Evolutionary conservation across 176 grass and related monocot species (phyloP).

Genomic region (Ananas comosus): DNA sequence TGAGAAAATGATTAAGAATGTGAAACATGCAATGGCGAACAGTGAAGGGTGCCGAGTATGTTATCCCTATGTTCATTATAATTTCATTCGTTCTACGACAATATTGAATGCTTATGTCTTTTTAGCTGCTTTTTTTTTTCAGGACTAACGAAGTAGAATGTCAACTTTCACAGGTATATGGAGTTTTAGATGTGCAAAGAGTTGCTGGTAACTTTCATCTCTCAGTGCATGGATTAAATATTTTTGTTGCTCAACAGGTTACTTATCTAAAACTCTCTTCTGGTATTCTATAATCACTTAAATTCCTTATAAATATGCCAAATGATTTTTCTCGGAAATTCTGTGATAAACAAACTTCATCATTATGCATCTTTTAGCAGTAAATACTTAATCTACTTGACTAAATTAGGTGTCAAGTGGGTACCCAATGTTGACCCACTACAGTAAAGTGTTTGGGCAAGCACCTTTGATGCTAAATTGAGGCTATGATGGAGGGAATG

Average conservation of each 20-base stretch:
- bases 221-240: constrained; percentile 95
- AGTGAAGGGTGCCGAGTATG: constrained; percentile 90
- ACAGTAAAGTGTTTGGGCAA: no score
- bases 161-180: constrained; percentile 69
- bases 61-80: constrained; percentile 14
- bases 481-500: no score
- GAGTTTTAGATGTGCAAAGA: constrained; percentile 88
- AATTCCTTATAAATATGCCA: neutral
- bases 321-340: neutral
- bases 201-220: constrained; percentile 99
- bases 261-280: constrained; percentile 29
- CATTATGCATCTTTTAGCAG: neutral
- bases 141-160: neutral
- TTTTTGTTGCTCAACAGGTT: constrained; percentile 98
- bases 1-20: constrained; percentile 94
- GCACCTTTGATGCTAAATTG: no score
- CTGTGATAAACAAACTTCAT: no score
- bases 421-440: no score
- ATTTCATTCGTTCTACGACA: constrained; percentile 18
- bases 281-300: neutral
- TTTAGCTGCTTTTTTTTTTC: constrained; percentile 15
- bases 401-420: no score
- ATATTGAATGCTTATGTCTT: constrained; percentile 9
- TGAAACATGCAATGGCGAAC: constrained; percentile 77
- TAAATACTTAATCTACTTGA: neutral